Percentiles rank a stretch among this genome's conserved stretches.
Evolutionary conservation across 805 yeast species (phyloP).

Genomic region (Suhomyces prunicola): DNA sequence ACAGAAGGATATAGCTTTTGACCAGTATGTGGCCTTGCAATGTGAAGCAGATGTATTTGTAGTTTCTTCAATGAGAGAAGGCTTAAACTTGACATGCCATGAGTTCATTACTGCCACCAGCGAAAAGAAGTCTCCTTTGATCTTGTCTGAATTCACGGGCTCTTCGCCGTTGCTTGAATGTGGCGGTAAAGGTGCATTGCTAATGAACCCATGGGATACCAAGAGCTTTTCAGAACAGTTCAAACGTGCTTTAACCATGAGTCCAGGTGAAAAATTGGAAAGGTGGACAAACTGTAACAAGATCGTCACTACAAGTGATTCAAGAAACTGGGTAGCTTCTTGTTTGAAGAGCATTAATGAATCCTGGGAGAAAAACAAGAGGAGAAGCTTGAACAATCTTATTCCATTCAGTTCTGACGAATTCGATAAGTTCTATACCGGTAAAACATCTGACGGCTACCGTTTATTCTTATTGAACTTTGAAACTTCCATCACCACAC

Average conservation of each 20-base stretch:
- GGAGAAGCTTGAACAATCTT: constrained; percentile 21
- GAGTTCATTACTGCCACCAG: constrained; percentile 80
- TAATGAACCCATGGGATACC: constrained; percentile 91
- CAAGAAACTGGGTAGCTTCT: constrained; percentile 66
- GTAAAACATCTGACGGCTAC: constrained; percentile 25
- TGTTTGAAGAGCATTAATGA: constrained; percentile 53
- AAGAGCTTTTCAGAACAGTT: constrained; percentile 63
- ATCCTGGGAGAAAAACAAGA: constrained; percentile 34
- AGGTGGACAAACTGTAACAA: constrained; percentile 63
- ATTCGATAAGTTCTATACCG: constrained; percentile 31
- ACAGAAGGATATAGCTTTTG: constrained; percentile 85
- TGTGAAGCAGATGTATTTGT: constrained; percentile 84
- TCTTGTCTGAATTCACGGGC: constrained; percentile 92
- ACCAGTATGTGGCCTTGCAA: constrained; percentile 82
- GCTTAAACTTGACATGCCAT: constrained; percentile 95
- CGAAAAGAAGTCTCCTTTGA: constrained; percentile 72
- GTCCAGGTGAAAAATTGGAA: constrained; percentile 48
- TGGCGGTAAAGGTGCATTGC: constrained; percentile 56
- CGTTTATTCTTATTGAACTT: constrained; percentile 52
- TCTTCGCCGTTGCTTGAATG: constrained; percentile 71
- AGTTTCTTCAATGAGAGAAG: constrained; percentile 91
- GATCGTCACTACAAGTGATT: constrained; percentile 64
- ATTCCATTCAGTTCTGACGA: constrained; percentile 30
- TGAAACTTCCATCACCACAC: constrained; percentile 40
- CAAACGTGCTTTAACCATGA: constrained; percentile 62